A percentile compares a stretch with the other conserved stretches of the same genome.
Conservation (phyloP, 441 rosid species). For the Geranium incanum region DNA sequence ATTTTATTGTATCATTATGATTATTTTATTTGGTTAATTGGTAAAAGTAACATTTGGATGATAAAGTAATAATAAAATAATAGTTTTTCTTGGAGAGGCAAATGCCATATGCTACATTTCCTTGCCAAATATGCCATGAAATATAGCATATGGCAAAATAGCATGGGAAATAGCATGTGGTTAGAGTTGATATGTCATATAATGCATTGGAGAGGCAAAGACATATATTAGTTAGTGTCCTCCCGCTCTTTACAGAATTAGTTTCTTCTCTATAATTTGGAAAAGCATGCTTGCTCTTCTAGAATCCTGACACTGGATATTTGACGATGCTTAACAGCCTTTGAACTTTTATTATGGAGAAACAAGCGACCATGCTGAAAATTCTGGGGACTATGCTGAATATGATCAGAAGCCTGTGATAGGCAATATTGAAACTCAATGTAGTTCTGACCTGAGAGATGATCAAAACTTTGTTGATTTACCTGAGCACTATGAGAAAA, state of each 20-base stretch:
- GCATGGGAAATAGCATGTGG: too few species aligned
- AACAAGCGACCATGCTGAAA: slow-evolving; percentile 47
- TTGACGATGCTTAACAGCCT: slow-evolving; percentile 35
- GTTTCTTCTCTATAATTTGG: not conserved
- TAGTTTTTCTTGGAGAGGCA: too few species aligned
- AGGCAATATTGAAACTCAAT: slow-evolving; percentile 28
- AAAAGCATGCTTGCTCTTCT: slow-evolving; percentile 15
- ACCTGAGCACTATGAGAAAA: slow-evolving; percentile 36
- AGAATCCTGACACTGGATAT: slow-evolving; percentile 40
- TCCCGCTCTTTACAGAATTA: not conserved
- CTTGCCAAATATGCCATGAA: too few species aligned
- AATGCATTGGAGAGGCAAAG: too few species aligned
- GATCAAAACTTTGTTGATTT: slow-evolving; percentile 34
- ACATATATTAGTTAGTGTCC: not conserved
- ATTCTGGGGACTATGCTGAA: slow-evolving; percentile 38
- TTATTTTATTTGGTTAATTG: too few species aligned
- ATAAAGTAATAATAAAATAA: too few species aligned
- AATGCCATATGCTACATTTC: too few species aligned
- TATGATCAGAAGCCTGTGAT: slow-evolving; percentile 39
- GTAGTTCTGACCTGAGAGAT: slow-evolving; percentile 27
- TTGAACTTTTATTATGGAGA: slow-evolving; percentile 46
- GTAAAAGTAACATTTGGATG: too few species aligned
- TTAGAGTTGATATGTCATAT: too few species aligned
- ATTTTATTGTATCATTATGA: too few species aligned
- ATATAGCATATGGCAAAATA: too few species aligned